Evolutionary conservation across 2,329 filamentous ascomycete species (phyloP).

Genomic region (Metarhizium robertsii): DNA sequence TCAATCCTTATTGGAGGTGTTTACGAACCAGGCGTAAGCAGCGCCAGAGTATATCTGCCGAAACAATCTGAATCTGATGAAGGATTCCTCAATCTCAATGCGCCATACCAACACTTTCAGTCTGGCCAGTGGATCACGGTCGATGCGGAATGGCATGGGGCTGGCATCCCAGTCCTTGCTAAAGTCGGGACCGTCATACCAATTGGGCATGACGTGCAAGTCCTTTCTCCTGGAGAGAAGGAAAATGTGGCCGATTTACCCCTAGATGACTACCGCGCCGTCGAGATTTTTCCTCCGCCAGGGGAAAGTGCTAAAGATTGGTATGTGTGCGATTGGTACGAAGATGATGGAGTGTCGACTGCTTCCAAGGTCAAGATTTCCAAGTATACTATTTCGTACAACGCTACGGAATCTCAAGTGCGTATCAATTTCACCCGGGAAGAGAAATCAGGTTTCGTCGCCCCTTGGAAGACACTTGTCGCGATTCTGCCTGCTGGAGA

Average conservation of each 20-base stretch:
- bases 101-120: conserved; percentile 47
- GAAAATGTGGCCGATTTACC: conserved; percentile 28
- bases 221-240: conserved; percentile 25
- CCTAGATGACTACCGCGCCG: conserved; percentile 30
- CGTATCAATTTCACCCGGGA: conserved; percentile 18
- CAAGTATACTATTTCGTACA: conserved; percentile 21
- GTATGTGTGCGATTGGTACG: conserved; percentile 24
- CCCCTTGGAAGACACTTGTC: conserved; percentile 23
- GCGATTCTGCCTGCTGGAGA: conserved; percentile 24
- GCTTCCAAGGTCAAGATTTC: conserved; percentile 22
- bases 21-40: conserved; percentile 46
- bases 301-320: conserved; percentile 11
- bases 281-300: conserved; percentile 33
- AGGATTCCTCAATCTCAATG: conserved; percentile 54
- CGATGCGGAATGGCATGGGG: conserved; percentile 31
- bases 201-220: conserved; percentile 26
- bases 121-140: conserved; percentile 30
- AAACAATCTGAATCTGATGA: conserved; percentile 29
- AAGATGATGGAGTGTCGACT: conserved; percentile 28
- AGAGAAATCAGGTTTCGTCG: conserved; percentile 22
- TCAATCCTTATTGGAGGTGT: conserved; percentile 57
- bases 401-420: conserved; percentile 10
- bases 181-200: conserved; percentile 30
- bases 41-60: conserved; percentile 53
- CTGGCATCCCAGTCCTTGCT: conserved; percentile 29